A percentile compares a stretch with the other conserved stretches of the same genome.
These are phyloP conservation scores for Fragaria ananassa DNA, from an alignment of 306 rosid species.

Conservation along the genomic window DNA sequence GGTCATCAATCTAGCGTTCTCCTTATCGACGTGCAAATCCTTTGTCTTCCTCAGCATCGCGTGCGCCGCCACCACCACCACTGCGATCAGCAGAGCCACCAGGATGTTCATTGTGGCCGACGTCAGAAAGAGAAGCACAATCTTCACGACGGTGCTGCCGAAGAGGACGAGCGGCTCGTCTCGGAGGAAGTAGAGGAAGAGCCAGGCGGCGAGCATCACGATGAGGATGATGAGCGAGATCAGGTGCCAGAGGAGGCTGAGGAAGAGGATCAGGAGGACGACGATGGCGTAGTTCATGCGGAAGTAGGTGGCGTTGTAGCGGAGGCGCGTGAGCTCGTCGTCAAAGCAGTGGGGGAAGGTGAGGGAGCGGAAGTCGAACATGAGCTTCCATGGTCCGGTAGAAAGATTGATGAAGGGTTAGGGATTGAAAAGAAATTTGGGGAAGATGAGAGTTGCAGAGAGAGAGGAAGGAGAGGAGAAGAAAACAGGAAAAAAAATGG, in stretches of 20 bases:
- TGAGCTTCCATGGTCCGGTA: slow-evolving; percentile 42
- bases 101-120: slow-evolving; percentile 54
- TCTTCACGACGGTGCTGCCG: slow-evolving; percentile 47
- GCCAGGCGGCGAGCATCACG: slow-evolving; percentile 56
- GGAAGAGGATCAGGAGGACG: slow-evolving; percentile 50
- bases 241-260: slow-evolving; percentile 80
- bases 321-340: slow-evolving; percentile 37
- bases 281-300: slow-evolving; percentile 73
- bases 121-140: slow-evolving; percentile 59
- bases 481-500: no score
- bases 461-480: no score
- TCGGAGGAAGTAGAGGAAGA: slow-evolving; percentile 84
- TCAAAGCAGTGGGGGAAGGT: slow-evolving; percentile 32
- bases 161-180: slow-evolving; percentile 62
- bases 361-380: slow-evolving; percentile 50
- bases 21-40: slow-evolving; percentile 57
- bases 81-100: slow-evolving; percentile 42
- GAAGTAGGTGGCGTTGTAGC: slow-evolving; percentile 50
- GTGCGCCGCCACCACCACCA: slow-evolving; percentile 38
- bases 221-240: slow-evolving; percentile 69
- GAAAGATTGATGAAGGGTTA: no score
- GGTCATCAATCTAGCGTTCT: slow-evolving; percentile 33
- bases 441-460: no score
- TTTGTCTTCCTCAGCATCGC: slow-evolving; percentile 55
- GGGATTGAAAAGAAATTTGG: no score